Base-by-base conservation (phyloP, 352 stramenopile genomes). In the Nothophytophthora sp. region DNA sequence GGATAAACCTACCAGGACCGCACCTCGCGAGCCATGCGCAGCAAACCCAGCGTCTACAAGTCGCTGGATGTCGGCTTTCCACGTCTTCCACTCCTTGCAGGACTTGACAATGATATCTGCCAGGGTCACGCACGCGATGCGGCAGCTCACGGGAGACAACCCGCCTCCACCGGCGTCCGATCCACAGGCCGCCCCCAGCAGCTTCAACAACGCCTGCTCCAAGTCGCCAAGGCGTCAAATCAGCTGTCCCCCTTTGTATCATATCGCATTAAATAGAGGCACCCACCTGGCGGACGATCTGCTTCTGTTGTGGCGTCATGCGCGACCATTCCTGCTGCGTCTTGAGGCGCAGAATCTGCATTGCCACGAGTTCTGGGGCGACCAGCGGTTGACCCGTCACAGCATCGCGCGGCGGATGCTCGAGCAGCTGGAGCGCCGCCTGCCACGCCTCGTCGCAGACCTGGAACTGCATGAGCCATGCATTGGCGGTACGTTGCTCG, bases 321-420 rank as follows among this genome's bases (percentile, higher is more conserved):
- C 40, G 35, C 11, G 34, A 35, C 81, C 81, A 92, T 33, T 71
- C 66, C 4, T 85, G 55, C 22, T 72, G 55, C 24, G 77, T 81
- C 54, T 92, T 92, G 23, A 81, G 56, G 0, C 79, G 76, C 39
- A 92, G 43, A 45, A 92, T 74, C 57, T 92, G 81, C 63, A 86
- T 70, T 15, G 76, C 80, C 27, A 89, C 76, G 22, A 90, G 60
- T 45, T 87, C 62, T 2, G 72, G 67, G 15, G 64, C 69, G 1
- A 43, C 41, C 16, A 71, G 32, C 3, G 53, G 23, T 8, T 45
- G 67, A 15, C 50, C 63, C 20, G 42, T 59, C 20, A 38, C 40
- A 11, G 41, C 32, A 23, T 73, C 55, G 18, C 34, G 29, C 16
- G 39, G 58, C 9, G 67, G 63, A 16, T 55, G 52, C 50, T 82